Evolutionary conservation across 805 yeast species (phyloP), one percentile per base, ranked within the genome.

Genomic region (Yarrowia bubula): DNA sequence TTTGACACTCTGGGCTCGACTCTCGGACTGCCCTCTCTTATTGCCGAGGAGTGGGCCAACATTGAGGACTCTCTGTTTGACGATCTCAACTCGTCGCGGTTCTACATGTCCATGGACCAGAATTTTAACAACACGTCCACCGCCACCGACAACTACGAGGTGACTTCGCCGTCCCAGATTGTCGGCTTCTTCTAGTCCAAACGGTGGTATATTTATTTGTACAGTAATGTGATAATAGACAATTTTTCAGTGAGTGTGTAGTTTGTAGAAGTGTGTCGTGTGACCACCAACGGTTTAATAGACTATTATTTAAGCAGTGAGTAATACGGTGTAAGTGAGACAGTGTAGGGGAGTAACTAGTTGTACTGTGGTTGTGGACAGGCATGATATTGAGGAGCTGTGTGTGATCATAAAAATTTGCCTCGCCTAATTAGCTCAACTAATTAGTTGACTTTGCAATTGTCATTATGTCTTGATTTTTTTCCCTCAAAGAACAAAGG

Each of bases 11-110:
- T 58, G 15, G 64, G 64, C n/a, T 43, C 64, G 17, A 58, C 64
- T 13, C 51, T 58, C 22, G 64, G 64, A 14, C 64, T 58, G 9
- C 64, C 64, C 8, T 58, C 64, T 22, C 41, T 58, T 18, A 44
- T 58, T 43, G 64, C 64, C 33, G 64, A 43, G 33, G 64, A 58
- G 51, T 58, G 64, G 64, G 64, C 64, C 33, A 58, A 58, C 64
- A 58, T 58, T 43, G 64, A 58, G 41, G 51, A 58, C 51, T 58
- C 64, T 10, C 51, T 58, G 17, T 58, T 58, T 35, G 64, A 58
- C 35, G 64, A 58, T 44, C 51, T 58, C 35, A 44, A 44, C 64
- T 43, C 64, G n/a, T 43, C 51, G 39, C 50, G 43, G 51, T 58
- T 43, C 64, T 58, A 58, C 42, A 42, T 58, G 51, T 58, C 64